These are phyloP conservation scores for Yamadazyma buinensis DNA, from an alignment of 1,139 yeast species.

Conservation along the genomic window DNA sequence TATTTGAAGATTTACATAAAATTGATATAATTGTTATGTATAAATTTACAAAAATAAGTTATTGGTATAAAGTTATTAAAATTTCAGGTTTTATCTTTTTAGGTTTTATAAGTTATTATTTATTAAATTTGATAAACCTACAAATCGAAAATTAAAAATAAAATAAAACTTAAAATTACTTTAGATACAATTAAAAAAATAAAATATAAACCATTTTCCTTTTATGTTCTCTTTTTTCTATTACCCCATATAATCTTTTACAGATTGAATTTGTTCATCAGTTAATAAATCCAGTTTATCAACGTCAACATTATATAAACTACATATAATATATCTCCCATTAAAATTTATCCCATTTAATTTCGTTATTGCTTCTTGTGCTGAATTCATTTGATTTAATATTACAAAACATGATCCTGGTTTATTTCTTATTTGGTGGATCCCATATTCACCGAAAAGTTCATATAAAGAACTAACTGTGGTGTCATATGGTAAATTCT, in stretches of 20 bases:
- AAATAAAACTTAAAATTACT: constrained; percentile 1
- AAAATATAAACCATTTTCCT: too few relatives aligned
- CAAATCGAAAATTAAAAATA: constrained; percentile 15
- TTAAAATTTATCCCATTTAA: constrained; percentile 59
- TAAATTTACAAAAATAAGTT: constrained; percentile 50
- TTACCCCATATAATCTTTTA: too few relatives aligned
- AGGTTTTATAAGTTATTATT: constrained; percentile 57
- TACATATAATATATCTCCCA: constrained; percentile 56
- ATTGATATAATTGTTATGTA: constrained; percentile 62
- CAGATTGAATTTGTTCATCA: constrained; percentile 16
- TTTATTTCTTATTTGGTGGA: constrained; percentile 54
- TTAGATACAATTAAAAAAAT: too few relatives aligned
- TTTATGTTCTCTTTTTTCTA: background rate
- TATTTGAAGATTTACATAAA: constrained; percentile 66
- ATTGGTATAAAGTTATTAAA: constrained; percentile 62
- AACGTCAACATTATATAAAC: constrained; percentile 41
- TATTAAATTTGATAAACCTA: constrained; percentile 39
- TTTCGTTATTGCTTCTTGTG: constrained; percentile 38
- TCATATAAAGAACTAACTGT: constrained; percentile 47
- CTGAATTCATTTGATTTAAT: constrained; percentile 46
- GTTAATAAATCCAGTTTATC: constrained; percentile 19
- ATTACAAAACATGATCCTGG: constrained; percentile 48
- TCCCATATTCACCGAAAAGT: constrained; percentile 56
- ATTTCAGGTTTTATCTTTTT: constrained; percentile 62
- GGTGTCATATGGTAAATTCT: constrained; percentile 56